Percentiles rank a stretch among this genome's conserved stretches.
Conservation (phyloP, 2,329 filamentous ascomycete genomes). For the Chaetomium sp. region DNA sequence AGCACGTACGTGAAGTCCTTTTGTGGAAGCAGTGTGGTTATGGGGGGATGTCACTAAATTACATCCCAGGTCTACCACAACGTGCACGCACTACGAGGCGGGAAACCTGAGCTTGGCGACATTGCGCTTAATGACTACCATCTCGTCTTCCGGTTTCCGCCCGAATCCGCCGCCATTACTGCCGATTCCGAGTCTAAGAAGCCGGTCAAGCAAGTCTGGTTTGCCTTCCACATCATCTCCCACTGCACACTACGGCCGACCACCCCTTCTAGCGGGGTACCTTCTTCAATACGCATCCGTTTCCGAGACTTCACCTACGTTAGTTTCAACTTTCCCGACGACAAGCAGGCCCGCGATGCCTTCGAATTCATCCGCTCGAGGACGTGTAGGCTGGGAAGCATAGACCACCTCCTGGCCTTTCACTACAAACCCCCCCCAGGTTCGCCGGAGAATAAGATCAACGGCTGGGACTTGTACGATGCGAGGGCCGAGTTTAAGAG, state of each 20-base stretch:
- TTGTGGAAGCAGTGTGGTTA: neutral
- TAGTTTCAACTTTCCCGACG: conserved; percentile 77
- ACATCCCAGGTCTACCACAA: conserved; percentile 19
- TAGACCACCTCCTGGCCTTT: conserved; percentile 91
- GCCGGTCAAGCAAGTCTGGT: conserved; percentile 66
- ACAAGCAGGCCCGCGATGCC: conserved; percentile 69
- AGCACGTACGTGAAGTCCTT: conserved; percentile 20
- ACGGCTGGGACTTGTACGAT: conserved; percentile 83
- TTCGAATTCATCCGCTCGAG: conserved; percentile 79
- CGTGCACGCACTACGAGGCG: conserved; percentile 24
- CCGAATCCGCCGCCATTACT: conserved; percentile 24
- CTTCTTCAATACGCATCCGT: conserved; percentile 77
- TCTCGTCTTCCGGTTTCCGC: conserved; percentile 44
- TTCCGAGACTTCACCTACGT: conserved; percentile 93
- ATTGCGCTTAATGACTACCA: conserved; percentile 38
- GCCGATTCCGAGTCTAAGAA: conserved; percentile 19
- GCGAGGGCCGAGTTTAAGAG: conserved; percentile 77
- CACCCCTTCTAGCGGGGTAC: conserved; percentile 60
- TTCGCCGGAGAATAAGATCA: conserved; percentile 60
- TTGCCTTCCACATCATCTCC: conserved; percentile 87
- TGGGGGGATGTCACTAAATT: conserved; percentile 11
- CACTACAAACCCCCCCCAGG: conserved; percentile 64
- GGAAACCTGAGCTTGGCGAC: conserved; percentile 25
- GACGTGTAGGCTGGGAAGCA: conserved; percentile 72
- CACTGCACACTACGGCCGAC: conserved; percentile 72